A percentile compares a stretch with the other conserved stretches of the same genome.
Evolutionary conservation across 148 eudicot species (phyloP).

Genomic region (Oxyria digyna): DNA sequence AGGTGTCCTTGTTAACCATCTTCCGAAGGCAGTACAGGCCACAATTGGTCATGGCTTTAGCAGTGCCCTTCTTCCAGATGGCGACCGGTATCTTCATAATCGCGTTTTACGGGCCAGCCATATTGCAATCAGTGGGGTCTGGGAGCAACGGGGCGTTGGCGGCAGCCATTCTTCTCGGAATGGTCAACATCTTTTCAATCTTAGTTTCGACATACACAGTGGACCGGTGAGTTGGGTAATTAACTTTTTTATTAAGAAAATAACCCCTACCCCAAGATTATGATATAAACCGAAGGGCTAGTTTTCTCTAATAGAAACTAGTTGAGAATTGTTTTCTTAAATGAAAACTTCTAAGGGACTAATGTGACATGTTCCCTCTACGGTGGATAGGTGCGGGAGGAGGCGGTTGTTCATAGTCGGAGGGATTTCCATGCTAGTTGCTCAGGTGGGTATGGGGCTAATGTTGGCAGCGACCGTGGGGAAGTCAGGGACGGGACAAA

Average conservation of each 20-base stretch:
- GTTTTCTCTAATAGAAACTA: too few species aligned
- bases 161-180: constrained; percentile 1
- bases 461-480: constrained; percentile 3
- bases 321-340: too few species aligned
- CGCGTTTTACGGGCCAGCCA: background rate
- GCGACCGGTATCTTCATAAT: constrained; percentile 4
- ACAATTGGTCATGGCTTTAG: background rate
- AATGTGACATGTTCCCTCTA: too few species aligned
- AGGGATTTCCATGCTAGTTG: background rate
- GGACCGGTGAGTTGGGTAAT: too few species aligned
- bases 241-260: too few species aligned
- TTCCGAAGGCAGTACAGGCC: constrained; percentile 5
- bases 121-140: background rate
- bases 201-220: background rate
- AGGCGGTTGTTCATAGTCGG: background rate
- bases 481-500: background rate
- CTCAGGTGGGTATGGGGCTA: background rate
- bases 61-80: constrained; percentile 6
- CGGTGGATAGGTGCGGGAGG: constrained; percentile 6
- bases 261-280: too few species aligned
- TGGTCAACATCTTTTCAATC: constrained; percentile 3
- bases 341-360: too few species aligned
- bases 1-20: background rate
- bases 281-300: too few species aligned
- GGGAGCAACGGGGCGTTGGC: background rate